Evolutionary conservation across 2,329 filamentous ascomycete genomes (phyloP), one percentile per base, ranked within the genome.

Genomic region (Ustilaginoidea virens): DNA sequence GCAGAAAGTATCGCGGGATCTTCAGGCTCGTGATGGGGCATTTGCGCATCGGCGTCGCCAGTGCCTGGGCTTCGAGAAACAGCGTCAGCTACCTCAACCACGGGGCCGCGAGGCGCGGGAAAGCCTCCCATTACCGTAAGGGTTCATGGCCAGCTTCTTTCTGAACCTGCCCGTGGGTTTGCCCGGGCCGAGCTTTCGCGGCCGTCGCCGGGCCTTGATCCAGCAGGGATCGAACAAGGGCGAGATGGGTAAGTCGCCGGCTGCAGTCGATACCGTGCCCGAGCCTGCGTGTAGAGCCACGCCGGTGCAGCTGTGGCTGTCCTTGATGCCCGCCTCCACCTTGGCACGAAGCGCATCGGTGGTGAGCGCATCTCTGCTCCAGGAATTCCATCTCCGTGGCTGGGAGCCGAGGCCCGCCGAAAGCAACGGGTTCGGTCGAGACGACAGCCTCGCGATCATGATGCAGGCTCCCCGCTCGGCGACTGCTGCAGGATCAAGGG

Each of bases 1-100:
- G 66, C 4, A 81, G 53, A 44, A 82, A 77, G 41, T 64, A 71
- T 10, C 48, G 50, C 2, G 79, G 79, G 5, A 81, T 48, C 1
- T 44, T 42, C 0, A 47, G 44, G 0, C 41, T 35, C 2, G 72
- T 71, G 18, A 64, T 44, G 14, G 49, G 42, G 41, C 75, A 80
- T 32, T 47, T 40, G 30, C 79, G 70, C 14, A 75, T 32, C 0
- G 72, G 69, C 0, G 66, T 66, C 17, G 67, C 66, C 14, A 85
- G 61, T 5, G 72, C 67, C 25, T 61, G 61, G 3, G 77, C 76
- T 79, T 31, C 15, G 25, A 4, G n/a, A n/a, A 15, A 25, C 18
- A 43, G 38, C 27, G 30, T 22, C 14, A 23, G 28, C 28, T 35
- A 31, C 17, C 10, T 16, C 5, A 7, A 3, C 17, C 12, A 12